A percentile compares a stretch with the other conserved stretches of the same genome.
phyloP scores from a whole-genome alignment of 2,329 filamentous ascomycete genomes.

The Cytospora piceae region DNA sequence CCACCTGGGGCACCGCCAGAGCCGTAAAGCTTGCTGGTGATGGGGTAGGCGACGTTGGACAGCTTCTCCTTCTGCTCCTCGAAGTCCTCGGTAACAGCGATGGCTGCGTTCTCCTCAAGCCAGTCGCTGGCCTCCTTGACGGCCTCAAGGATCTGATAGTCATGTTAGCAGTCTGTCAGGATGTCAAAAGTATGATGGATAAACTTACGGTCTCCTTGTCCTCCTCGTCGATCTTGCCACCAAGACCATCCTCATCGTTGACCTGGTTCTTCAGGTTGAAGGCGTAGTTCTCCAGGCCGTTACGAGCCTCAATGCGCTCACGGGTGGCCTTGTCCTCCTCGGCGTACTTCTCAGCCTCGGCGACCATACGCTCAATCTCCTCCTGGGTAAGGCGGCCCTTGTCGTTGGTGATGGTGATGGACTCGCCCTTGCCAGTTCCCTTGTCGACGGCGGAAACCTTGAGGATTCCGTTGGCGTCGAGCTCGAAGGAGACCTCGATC shows the following conservation, averaged over 20 bases:
- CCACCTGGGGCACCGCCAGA: conserved; percentile 64
- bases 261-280: conserved; percentile 99
- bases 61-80: conserved; percentile 99
- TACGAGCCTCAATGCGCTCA: conserved; percentile 94
- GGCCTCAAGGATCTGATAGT: conserved; percentile 75
- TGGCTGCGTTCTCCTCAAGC: conserved; percentile 91
- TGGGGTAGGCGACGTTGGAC: conserved; percentile 93
- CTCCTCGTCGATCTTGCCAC: conserved; percentile 97
- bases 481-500: conserved; percentile 97
- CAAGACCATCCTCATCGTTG: conserved; percentile 94
- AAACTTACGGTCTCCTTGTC: conserved; percentile 89
- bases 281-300: conserved; percentile 98
- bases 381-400: conserved; percentile 96
- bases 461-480: conserved; percentile 97
- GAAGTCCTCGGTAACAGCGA: conserved; percentile 89
- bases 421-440: conserved; percentile 96
- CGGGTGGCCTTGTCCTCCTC: conserved; percentile 99
- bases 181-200: not conserved
- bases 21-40: conserved; percentile 95
- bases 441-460: conserved; percentile 96
- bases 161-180: conserved; percentile 40
- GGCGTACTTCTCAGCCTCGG: conserved; percentile 96
- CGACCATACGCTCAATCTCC: conserved; percentile 99
- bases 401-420: conserved; percentile 99
- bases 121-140: conserved; percentile 97